Percentiles rank a stretch among this genome's conserved stretches.
Evolutionary conservation across 441 rosid species (phyloP).

Genomic region (Populus trichocarpa): DNA sequence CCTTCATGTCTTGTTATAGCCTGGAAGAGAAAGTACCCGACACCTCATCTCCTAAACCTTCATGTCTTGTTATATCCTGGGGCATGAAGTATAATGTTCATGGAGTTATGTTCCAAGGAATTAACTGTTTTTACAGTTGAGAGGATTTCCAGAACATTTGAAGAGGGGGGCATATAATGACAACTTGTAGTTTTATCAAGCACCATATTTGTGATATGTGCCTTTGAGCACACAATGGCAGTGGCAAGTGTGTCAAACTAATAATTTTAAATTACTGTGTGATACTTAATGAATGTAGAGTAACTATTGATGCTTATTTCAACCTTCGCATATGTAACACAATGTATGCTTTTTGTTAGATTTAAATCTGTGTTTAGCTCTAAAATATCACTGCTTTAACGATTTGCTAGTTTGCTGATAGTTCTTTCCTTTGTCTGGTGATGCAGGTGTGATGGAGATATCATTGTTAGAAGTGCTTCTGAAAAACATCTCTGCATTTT

Average conservation of each 20-base stretch:
- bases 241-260: not conserved
- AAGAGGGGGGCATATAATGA: not conserved
- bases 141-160: not conserved
- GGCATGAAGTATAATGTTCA: not conserved
- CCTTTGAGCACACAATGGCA: not conserved
- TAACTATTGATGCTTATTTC: not conserved
- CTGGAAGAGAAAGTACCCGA: not conserved
- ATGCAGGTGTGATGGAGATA: slow-evolving; percentile 72
- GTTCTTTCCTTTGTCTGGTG: slow-evolving; percentile 12
- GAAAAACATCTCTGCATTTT: slow-evolving; percentile 50
- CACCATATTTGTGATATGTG: not conserved
- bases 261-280: not conserved
- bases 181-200: not conserved
- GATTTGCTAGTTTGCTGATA: not conserved
- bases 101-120: not conserved
- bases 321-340: not conserved
- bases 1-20: not conserved
- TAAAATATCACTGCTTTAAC: not conserved
- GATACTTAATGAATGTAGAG: not conserved
- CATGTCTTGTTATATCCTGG: not conserved
- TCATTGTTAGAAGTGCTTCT: slow-evolving; percentile 66
- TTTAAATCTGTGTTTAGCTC: not conserved
- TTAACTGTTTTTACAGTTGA: no score
- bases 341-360: not conserved
- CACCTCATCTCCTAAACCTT: not conserved